Evolutionary conservation across 1,284 basidiomycete species (phyloP), one percentile per base, ranked within the genome.

Genomic region (Marasmius oreades): DNA sequence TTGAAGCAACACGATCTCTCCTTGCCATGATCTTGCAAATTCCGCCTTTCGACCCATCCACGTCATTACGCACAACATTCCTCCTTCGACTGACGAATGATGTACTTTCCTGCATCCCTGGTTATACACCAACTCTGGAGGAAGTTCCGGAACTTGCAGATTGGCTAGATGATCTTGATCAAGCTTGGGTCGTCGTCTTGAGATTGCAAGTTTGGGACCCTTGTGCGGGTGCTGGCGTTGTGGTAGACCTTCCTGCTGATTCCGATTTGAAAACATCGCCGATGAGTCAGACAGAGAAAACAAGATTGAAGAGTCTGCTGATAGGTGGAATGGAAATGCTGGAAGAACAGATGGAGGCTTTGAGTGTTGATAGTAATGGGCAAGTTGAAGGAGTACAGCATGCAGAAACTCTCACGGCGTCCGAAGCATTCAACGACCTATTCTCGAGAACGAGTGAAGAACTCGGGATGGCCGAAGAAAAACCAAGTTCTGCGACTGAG

Each of bases 1-100:
- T 90, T 26, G 73, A 74, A 18, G 77, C 81, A 6, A 73, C 78
- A 18, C 81, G 78, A 42, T 71, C 71, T 42, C 69, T 90, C 16
- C 70, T 91, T 22, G 75, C 77, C 0, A 66, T 90, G 51, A 76
- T 87, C 46, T 72, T 90, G 14, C 86, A 86, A 64, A 86, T 90
- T 47, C 88, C 87, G 0, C 88, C 88, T 16, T 67, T 87, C 12
- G 79, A 82, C 56, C 83, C 85, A 0, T 89, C 88, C 2, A 79
- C 83, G 1, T 72, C 82, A 10, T 73, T 90, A 8, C 80, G 89
- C 7, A 83, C 75, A 5, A 75, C 81, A 1, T 80, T 84, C 57
- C 74, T 91, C 18, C 80, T 91, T 26, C 83, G 82, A 22, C 73
- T 90, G n/a, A 88, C 86, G 1, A 81, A 81, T 56, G 88, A 90